A percentile compares a stretch with the other conserved stretches of the same genome.
These are phyloP conservation scores for Saccharomycopsis oosterbeekiorum DNA, from an alignment of 805 yeast genomes.

Conservation along the genomic window DNA sequence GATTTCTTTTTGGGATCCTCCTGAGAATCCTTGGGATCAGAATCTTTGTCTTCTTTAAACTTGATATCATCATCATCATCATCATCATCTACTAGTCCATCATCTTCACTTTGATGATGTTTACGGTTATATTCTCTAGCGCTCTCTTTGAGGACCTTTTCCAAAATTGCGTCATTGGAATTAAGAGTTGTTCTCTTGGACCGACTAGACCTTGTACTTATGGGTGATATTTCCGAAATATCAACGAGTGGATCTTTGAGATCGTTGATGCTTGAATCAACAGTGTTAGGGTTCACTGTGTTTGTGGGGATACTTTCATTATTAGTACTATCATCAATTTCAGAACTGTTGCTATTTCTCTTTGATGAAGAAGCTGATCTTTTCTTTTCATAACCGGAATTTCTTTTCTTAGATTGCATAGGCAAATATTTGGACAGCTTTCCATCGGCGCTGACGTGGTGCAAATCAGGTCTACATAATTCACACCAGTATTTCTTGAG, in stretches of 20 bases:
- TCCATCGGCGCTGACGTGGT: constrained; percentile 42
- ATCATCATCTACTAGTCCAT: constrained; percentile 2
- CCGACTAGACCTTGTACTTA: constrained; percentile 23
- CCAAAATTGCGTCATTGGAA: constrained; percentile 19
- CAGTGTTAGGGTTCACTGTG: not conserved
- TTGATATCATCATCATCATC: constrained; percentile 3
- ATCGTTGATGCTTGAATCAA: not conserved
- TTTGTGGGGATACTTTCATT: too few relatives aligned
- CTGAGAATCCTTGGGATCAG: not conserved
- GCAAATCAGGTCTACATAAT: constrained; percentile 77
- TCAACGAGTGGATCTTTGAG: constrained; percentile 12
- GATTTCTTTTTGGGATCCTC: not conserved
- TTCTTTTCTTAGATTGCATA: constrained; percentile 26
- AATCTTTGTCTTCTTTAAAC: constrained; percentile 11
- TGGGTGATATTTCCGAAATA: not conserved
- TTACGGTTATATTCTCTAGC: constrained; percentile 38
- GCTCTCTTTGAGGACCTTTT: constrained; percentile 44
- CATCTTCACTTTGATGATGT: constrained; percentile 3
- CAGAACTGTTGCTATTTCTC: not conserved
- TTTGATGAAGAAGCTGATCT: not conserved
- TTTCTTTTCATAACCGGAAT: not conserved
- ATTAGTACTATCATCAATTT: not conserved
- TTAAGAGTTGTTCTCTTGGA: constrained; percentile 28
- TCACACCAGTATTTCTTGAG: constrained; percentile 80
- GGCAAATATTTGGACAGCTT: constrained; percentile 43